Evolutionary conservation across 2,329 filamentous ascomycete genomes (phyloP).

Genomic region (Teratosphaeria zuluensis): DNA sequence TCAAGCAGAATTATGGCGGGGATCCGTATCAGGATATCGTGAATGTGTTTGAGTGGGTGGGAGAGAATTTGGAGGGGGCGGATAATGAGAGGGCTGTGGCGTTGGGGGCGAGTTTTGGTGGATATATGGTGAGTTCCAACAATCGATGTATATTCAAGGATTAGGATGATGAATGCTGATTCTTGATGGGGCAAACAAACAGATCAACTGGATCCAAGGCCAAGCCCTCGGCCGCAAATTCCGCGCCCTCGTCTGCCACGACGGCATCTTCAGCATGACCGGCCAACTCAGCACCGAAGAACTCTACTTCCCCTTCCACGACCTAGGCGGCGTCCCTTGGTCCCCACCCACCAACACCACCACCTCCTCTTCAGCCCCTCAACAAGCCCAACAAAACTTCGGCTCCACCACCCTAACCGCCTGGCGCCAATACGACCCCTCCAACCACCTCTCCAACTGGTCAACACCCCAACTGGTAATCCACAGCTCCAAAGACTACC

Average conservation of each 20-base stretch:
- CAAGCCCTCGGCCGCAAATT: constrained; percentile 73
- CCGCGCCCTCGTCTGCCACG: constrained; percentile 66
- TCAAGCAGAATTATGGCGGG: constrained; percentile 74
- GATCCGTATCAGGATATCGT: constrained; percentile 75
- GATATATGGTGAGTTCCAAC: constrained; percentile 55
- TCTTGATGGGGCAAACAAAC: not conserved
- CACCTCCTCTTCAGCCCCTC: not conserved
- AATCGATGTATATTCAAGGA: not conserved
- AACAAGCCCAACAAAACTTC: constrained; percentile 10
- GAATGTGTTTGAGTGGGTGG: constrained; percentile 65
- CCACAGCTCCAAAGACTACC: constrained; percentile 83
- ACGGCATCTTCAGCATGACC: constrained; percentile 21
- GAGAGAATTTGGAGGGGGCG: constrained; percentile 54
- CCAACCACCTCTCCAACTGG: constrained; percentile 56
- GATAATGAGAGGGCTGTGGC: constrained; percentile 62
- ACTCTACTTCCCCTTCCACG: constrained; percentile 46
- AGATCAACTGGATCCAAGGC: constrained; percentile 62
- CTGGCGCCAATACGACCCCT: constrained; percentile 53
- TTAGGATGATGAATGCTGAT: not conserved
- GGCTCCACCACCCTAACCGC: constrained; percentile 10
- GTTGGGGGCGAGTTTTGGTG: constrained; percentile 64
- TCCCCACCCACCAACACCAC: constrained; percentile 24
- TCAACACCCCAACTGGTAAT: constrained; percentile 80
- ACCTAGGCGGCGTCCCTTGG: constrained; percentile 43
- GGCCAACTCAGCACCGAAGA: constrained; percentile 37